These are phyloP conservation scores for Hericium erinaceus DNA, from an alignment of 768 basidiomycete species.

Conservation along the genomic window DNA sequence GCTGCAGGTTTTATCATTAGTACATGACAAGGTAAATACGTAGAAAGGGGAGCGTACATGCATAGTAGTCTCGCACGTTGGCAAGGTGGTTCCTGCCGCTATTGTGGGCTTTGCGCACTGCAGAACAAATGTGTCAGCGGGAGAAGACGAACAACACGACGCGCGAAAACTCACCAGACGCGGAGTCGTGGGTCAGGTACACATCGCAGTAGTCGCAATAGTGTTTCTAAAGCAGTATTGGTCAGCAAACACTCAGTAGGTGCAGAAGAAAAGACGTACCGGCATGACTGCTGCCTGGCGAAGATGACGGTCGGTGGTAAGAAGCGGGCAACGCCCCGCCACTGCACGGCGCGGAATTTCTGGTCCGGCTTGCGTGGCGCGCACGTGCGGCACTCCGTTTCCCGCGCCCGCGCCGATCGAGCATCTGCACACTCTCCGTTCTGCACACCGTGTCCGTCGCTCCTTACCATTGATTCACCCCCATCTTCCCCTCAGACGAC, in stretches of 20 bases:
- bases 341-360: not conserved
- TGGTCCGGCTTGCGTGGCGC: too few species aligned
- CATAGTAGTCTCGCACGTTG: conserved; percentile 96
- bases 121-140: conserved; percentile 2
- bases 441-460: not conserved
- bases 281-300: conserved; percentile 41
- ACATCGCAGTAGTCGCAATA: conserved; percentile 94
- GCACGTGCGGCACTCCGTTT: too few species aligned
- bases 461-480: too few species aligned
- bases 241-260: conserved; percentile 5
- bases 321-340: not conserved
- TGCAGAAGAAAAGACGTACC: conserved; percentile 31
- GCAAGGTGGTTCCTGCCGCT: conserved; percentile 93
- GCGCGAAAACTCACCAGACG: conserved; percentile 53
- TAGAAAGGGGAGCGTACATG: conserved; percentile 40
- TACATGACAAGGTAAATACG: conserved; percentile 10
- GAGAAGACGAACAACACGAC: not conserved
- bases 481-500: too few species aligned
- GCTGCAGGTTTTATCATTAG: conserved; percentile 30
- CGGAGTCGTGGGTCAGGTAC: conserved; percentile 88
- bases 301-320: not conserved
- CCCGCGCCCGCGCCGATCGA: not conserved
- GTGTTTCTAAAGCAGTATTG: conserved; percentile 53
- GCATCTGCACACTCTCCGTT: not conserved
- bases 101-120: conserved; percentile 97